Conservation (phyloP, 495 filamentous ascomycete genomes). For the Daldinia loculata region DNA sequence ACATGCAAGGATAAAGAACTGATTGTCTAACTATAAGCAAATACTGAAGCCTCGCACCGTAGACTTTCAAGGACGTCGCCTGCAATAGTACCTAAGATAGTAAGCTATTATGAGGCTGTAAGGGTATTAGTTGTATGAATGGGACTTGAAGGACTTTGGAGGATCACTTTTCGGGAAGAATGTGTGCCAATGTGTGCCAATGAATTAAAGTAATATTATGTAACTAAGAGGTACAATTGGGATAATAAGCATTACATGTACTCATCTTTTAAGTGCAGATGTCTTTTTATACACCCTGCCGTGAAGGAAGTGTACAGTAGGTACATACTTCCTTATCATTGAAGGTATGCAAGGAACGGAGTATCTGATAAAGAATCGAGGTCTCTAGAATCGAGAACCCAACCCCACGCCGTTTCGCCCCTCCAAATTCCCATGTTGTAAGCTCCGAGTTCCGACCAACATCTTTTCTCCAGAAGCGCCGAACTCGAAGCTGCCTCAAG, state of each 20-base stretch:
- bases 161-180: background rate
- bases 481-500: constrained; percentile 12
- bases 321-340: background rate
- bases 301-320: background rate
- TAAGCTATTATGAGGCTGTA: background rate
- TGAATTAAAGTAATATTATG: background rate
- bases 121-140: background rate
- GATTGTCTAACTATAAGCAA: background rate
- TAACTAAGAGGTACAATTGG: background rate
- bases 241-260: background rate
- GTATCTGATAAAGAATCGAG: constrained; percentile 19
- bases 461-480: constrained; percentile 18
- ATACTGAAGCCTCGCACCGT: background rate
- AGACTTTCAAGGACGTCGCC: background rate
- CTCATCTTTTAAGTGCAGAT: background rate
- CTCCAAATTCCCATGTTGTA: constrained; percentile 17
- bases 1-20: background rate
- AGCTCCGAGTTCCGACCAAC: constrained; percentile 39
- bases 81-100: background rate
- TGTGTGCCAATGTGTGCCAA: background rate
- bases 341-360: constrained; percentile 32
- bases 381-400: constrained; percentile 3
- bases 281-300: background rate
- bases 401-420: constrained; percentile 25
- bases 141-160: background rate